Conservation (phyloP, 1,284 basidiomycete genomes). For the Ganoderma resinaceum region DNA sequence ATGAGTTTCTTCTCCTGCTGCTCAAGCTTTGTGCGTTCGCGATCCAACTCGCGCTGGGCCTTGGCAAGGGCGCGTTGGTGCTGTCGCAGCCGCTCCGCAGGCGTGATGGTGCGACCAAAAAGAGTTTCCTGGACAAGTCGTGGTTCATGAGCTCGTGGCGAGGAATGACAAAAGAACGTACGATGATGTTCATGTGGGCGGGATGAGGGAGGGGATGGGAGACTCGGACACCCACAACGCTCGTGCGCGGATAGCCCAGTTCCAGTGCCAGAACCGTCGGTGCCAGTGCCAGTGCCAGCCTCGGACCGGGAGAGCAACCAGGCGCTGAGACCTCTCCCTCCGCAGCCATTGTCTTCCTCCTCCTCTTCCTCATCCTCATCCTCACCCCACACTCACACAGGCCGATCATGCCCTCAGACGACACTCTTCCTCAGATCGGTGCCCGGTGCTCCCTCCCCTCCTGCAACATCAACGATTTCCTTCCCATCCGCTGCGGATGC, state of each 20-base stretch:
- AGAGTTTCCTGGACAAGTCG: slow-evolving; percentile 77
- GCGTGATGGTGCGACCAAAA: slow-evolving; percentile 93
- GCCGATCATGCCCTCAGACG: slow-evolving; percentile 11
- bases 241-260: not conserved
- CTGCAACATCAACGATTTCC: slow-evolving; percentile 66
- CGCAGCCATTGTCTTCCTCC: not conserved
- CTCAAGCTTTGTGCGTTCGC: slow-evolving; percentile 94
- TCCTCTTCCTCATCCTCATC: not conserved
- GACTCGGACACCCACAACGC: not conserved
- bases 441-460: slow-evolving; percentile 58
- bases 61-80: slow-evolving; percentile 96
- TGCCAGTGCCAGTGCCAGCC: not conserved
- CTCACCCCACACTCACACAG: not conserved
- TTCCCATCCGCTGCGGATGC: slow-evolving; percentile 69
- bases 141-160: not conserved
- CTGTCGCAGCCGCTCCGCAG: slow-evolving; percentile 94
- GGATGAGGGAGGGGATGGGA: slow-evolving; percentile 13
- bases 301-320: not conserved
- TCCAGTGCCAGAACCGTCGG: not conserved
- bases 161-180: slow-evolving; percentile 43
- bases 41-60: slow-evolving; percentile 96
- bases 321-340: not conserved
- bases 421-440: slow-evolving; percentile 46
- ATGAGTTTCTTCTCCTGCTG: slow-evolving; percentile 95
- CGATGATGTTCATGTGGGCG: slow-evolving; percentile 75